These are phyloP conservation scores for Talaromyces ruber DNA, from an alignment of 495 filamentous ascomycete genomes.

Conservation along the genomic window DNA sequence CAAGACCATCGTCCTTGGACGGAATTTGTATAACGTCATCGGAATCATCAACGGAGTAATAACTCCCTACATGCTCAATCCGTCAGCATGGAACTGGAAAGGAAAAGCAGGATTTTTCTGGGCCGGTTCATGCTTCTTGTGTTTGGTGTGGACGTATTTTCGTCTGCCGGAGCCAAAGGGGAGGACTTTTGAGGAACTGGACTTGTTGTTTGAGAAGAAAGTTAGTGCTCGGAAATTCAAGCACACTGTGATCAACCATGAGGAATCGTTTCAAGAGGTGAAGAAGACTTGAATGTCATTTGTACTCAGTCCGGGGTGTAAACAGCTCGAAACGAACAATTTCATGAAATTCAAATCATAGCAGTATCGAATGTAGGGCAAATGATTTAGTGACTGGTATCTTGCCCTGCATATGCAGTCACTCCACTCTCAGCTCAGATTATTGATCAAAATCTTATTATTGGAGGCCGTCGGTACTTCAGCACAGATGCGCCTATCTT, in stretches of 20 bases:
- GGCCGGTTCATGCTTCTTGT: constrained; percentile 40
- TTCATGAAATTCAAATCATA: neutral
- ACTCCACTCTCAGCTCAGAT: neutral
- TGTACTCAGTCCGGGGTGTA: neutral
- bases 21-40: constrained; percentile 48
- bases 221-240: constrained; percentile 19
- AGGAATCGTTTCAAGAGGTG: neutral
- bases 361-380: neutral
- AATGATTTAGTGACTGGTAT: neutral
- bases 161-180: constrained; percentile 53
- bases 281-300: neutral
- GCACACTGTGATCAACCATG: neutral
- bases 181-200: constrained; percentile 51
- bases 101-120: constrained; percentile 65
- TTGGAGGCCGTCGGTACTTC: neutral
- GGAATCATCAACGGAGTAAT: constrained; percentile 55
- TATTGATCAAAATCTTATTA: neutral
- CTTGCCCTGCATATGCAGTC: neutral
- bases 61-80: constrained; percentile 61
- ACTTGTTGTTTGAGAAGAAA: constrained; percentile 27
- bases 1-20: constrained; percentile 55
- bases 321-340: neutral
- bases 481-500: neutral
- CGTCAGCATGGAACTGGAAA: constrained; percentile 51
- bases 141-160: constrained; percentile 38